Percentiles rank a stretch among this genome's conserved stretches.
These are phyloP conservation scores for Xylariaceae sp. DNA, from an alignment of 2,329 filamentous ascomycete genomes.

Conservation along the genomic window DNA sequence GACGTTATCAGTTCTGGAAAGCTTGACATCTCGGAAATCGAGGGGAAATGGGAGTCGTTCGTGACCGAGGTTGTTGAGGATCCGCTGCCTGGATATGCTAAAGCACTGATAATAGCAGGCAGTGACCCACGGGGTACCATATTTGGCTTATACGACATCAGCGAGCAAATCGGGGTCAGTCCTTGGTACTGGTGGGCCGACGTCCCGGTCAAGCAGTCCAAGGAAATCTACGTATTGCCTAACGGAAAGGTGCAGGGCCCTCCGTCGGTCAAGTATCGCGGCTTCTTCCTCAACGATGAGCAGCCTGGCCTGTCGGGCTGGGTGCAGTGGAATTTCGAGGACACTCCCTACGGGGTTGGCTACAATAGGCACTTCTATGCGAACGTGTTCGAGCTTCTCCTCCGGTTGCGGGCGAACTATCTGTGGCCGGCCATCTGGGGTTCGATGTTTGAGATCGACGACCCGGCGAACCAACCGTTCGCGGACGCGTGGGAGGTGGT, in stretches of 20 bases:
- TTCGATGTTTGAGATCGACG: constrained; percentile 73
- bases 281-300: constrained; percentile 73
- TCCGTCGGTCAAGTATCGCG: constrained; percentile 68
- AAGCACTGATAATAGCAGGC: constrained; percentile 68
- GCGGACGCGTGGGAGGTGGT: constrained; percentile 76
- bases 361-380: constrained; percentile 68
- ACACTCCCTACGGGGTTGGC: constrained; percentile 49
- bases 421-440: constrained; percentile 75
- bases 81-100: constrained; percentile 57
- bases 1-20: constrained; percentile 56
- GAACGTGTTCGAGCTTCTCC: constrained; percentile 70
- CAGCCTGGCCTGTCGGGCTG: constrained; percentile 69
- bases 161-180: constrained; percentile 73
- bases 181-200: constrained; percentile 73
- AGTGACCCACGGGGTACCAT: constrained; percentile 62
- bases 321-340: constrained; percentile 51
- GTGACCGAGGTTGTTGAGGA: constrained; percentile 59
- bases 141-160: constrained; percentile 71
- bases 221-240: constrained; percentile 57
- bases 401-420: constrained; percentile 72
- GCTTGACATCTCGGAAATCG: constrained; percentile 58
- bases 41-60: constrained; percentile 72
- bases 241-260: constrained; percentile 59
- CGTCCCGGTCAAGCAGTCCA: constrained; percentile 54
- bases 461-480: constrained; percentile 67